These are phyloP conservation scores for Pyrus hybrid DNA, from an alignment of 331 rosid genomes.

Conservation along the genomic window DNA sequence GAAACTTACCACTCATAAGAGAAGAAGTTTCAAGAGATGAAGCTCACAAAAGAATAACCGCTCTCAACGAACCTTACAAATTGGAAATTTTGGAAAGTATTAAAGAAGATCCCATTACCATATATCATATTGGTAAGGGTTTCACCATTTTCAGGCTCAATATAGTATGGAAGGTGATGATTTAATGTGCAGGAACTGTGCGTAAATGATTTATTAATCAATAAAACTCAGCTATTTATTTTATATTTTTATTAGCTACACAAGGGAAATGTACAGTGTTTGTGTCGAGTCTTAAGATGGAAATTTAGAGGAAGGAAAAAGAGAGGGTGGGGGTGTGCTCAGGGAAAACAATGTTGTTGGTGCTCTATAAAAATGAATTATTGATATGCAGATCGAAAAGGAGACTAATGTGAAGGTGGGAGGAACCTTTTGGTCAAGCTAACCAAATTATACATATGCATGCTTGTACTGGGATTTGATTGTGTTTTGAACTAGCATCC, in stretches of 20 bases:
- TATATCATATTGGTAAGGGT: conserved; percentile 82
- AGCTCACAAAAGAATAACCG: conserved; percentile 63
- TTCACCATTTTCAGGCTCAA: conserved; percentile 2
- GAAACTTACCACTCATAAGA: too few relatives aligned
- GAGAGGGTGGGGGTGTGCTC: background rate
- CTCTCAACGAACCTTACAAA: conserved; percentile 85
- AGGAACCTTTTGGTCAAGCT: background rate
- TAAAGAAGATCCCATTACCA: conserved; percentile 78
- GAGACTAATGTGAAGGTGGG: background rate
- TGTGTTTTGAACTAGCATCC: background rate
- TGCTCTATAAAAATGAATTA: background rate
- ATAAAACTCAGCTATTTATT: background rate
- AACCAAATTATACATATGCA: background rate
- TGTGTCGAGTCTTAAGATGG: background rate
- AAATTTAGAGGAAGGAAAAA: background rate
- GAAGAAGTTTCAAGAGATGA: conserved; percentile 93
- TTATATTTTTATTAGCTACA: background rate
- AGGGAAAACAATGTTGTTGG: background rate
- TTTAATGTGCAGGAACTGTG: background rate
- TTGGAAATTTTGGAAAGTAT: conserved; percentile 88
- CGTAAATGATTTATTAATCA: background rate
- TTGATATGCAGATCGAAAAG: background rate
- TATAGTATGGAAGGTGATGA: background rate
- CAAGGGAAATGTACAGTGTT: background rate
- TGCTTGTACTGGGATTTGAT: background rate